Evolutionary conservation across 176 grass and related monocot genomes (phyloP).

Genomic region (Areca catechu): DNA sequence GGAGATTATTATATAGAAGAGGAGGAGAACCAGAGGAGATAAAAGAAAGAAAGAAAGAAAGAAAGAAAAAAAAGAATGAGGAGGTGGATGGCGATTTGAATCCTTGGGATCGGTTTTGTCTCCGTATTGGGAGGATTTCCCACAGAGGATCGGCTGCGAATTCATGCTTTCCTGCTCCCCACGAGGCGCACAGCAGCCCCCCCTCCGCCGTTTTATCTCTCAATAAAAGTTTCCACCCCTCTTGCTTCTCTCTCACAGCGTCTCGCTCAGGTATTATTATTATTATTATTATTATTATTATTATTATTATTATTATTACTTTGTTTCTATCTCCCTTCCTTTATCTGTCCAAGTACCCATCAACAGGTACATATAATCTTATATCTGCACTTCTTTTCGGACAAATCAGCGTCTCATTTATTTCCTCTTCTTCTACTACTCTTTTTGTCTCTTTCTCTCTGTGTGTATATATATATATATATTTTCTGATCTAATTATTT

Average conservation of each 20-base stretch:
- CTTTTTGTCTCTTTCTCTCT: no score
- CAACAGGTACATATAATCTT: no score
- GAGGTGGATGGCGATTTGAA: constrained; percentile 15
- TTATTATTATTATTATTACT: no score
- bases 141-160: constrained; percentile 19
- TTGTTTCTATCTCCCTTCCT: no score
- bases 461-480: no score
- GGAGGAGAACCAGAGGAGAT: no score
- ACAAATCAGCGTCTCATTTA: no score
- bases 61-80: constrained; percentile 1
- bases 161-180: constrained; percentile 22
- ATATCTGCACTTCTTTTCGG: no score
- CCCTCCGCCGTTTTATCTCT: constrained; percentile 14
- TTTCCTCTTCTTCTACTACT: no score
- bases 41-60: no score
- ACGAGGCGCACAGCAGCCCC: neutral
- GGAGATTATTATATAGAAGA: neutral
- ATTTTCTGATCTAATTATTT: neutral
- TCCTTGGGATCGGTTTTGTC: constrained; percentile 51
- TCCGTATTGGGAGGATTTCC: constrained; percentile 39
- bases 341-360: no score
- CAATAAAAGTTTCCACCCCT: constrained; percentile 6
- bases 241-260: neutral
- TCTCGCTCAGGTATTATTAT: neutral
- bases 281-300: neutral